These are phyloP conservation scores for Funneliformis geosporum DNA, from an alignment of 192 early-diverging fungal genomes.

Conservation along the genomic window DNA sequence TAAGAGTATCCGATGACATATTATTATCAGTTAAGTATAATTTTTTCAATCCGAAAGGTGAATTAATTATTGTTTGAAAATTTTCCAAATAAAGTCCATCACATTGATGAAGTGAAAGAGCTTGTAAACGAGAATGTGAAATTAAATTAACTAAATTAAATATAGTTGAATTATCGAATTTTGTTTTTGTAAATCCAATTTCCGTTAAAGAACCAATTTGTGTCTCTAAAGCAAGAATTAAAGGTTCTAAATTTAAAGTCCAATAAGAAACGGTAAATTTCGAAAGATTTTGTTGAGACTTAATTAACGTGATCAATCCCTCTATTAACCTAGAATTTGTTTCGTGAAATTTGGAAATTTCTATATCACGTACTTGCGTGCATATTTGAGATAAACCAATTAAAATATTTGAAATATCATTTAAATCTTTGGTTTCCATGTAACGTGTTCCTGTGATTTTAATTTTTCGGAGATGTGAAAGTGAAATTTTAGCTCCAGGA, in stretches of 20 bases:
- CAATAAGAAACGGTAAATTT: neutral
- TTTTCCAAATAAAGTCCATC: neutral
- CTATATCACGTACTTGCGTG: neutral
- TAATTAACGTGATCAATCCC: neutral
- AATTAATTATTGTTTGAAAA: neutral
- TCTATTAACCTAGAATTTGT: neutral
- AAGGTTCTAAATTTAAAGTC: neutral
- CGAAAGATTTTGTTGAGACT: neutral
- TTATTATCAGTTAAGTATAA: neutral
- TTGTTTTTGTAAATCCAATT: neutral
- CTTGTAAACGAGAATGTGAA: neutral
- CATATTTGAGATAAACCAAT: neutral
- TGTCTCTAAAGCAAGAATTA: neutral
- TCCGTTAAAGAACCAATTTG: neutral
- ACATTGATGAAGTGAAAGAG: neutral
- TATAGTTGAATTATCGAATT: neutral
- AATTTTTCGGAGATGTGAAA: neutral
- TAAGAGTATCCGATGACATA: neutral
- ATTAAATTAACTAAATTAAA: neutral
- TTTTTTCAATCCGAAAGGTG: neutral
- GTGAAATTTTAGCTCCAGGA: neutral
- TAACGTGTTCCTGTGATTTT: neutral
- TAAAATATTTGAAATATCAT: neutral
- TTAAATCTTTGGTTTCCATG: neutral
- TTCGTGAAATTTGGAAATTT: neutral